Percentiles rank a stretch among this genome's conserved stretches.
Conservation (phyloP, 805 yeast genomes). For the Candida dendrica region DNA sequence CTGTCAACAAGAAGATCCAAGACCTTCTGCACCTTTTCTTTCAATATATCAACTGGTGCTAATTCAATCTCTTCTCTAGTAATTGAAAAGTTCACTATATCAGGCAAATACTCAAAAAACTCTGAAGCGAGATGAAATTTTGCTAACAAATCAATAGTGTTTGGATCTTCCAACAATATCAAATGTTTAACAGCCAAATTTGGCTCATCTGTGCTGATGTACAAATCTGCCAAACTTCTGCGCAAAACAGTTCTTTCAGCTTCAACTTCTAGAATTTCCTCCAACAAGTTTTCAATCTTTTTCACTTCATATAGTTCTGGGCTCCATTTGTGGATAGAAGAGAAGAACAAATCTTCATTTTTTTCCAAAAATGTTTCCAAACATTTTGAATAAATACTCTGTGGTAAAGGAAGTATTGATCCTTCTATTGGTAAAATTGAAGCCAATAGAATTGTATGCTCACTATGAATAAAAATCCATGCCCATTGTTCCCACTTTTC, state of each 20-base stretch:
- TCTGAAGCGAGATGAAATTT: constrained; percentile 54
- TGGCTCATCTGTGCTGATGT: constrained; percentile 51
- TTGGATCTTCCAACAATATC: constrained; percentile 44
- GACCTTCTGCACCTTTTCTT: constrained; percentile 33
- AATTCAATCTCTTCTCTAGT: constrained; percentile 28
- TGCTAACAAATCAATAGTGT: constrained; percentile 51
- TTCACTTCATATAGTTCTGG: constrained; percentile 39
- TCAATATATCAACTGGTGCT: constrained; percentile 35
- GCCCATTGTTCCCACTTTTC: constrained; percentile 65
- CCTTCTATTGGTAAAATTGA: constrained; percentile 43
- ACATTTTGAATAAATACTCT: constrained; percentile 36
- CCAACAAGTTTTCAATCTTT: constrained; percentile 31
- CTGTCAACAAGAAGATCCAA: constrained; percentile 52
- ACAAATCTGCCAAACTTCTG: constrained; percentile 41
- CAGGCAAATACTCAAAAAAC: constrained; percentile 42
- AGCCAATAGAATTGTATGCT: constrained; percentile 40
- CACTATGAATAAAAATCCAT: constrained; percentile 40
- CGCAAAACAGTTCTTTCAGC: constrained; percentile 27
- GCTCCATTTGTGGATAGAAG: constrained; percentile 51
- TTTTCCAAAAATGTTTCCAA: constrained; percentile 38
- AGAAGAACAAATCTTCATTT: constrained; percentile 29
- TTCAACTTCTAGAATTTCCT: constrained; percentile 32
- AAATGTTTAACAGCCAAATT: constrained; percentile 59
- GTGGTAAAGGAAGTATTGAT: constrained; percentile 23
- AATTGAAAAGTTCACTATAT: constrained; percentile 38